Base-by-base conservation (phyloP, 1,284 basidiomycete genomes). In the Cryptococcus sp. region DNA sequence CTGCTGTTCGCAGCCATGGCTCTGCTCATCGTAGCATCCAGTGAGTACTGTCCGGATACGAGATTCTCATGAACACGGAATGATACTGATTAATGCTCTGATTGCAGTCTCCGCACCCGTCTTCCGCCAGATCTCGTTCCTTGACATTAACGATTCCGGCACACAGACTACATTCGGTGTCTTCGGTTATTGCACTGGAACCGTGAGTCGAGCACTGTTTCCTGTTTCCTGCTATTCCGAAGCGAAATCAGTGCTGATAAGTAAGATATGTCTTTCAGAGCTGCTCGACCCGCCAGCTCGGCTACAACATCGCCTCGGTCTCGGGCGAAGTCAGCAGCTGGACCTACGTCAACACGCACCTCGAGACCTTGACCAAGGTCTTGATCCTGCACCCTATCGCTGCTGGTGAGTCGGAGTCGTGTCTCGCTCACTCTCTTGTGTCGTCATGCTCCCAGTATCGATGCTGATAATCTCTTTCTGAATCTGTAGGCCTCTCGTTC, bases 321-420 rank as follows among this genome's bases (percentile, higher is more conserved):
- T 54, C 68, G 39, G 54, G 55, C 20, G 41, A 50, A 25, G 46
- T 70, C 25, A 51, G 58, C 25, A 54, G 57, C 46, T 52, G 52
- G 45, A 57, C 51, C 16, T 67, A 56, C 40, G 48, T 52, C 25
- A 64, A 66, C 52, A 58, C 59, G 52, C 50, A 57, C 25, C 50
- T 71, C 30, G 54, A 65, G 11, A 30, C 30, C 5, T 47, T 69
- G 40, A 76, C 76, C 42, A 73, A 72, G 50, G 75, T 66, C 3
- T 55, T 78, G 27, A 64, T 79, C 55, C 64, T 79, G 2, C 71
- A 77, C 59, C 76, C 77, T 13, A 67, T 79, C 46, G 77, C 76
- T 0, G 56, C 61, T 10, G 72, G 64, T 63, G 52, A 57, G 64
- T 64, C 25, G 5, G n/a, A 19, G 0, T 7, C n/a, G 11, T 41